Percentiles rank a stretch among this genome's conserved stretches.
Conservation (phyloP, 2,329 filamentous ascomycete genomes). For the Parascedosporium putredinis region DNA sequence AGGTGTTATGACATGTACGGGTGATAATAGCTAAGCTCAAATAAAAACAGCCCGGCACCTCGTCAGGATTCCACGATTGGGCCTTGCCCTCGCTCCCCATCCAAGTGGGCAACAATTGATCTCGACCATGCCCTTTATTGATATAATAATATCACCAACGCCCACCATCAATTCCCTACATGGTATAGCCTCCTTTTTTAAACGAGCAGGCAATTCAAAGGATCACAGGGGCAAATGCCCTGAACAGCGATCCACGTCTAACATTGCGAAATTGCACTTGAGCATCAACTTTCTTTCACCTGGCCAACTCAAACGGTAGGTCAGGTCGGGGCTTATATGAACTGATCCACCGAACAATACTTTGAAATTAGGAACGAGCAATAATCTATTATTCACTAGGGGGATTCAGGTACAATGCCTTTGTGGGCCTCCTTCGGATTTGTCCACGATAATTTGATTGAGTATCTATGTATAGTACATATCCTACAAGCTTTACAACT, state of each 20-base stretch:
- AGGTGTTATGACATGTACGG: background rate
- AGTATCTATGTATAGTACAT: constrained; percentile 6
- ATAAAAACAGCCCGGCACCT: no score
- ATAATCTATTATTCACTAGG: no score
- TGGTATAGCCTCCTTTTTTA: background rate
- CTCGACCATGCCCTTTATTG: background rate
- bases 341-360: no score
- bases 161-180: background rate
- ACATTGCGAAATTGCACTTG: no score
- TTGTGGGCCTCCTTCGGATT: background rate
- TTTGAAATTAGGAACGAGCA: no score
- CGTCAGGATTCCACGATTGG: constrained; percentile 1
- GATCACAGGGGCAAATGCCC: background rate
- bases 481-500: constrained; percentile 2
- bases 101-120: background rate
- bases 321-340: no score
- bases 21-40: no score
- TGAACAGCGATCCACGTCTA: no score
- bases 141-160: background rate
- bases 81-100: background rate
- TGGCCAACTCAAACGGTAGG: no score
- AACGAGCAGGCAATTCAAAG: background rate
- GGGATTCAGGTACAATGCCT: no score
- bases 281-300: no score
- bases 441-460: background rate